A percentile compares a stretch with the other conserved stretches of the same genome.
phyloP scores from a whole-genome alignment of 164 flowering plant species.

The Buxus sempervirens region DNA sequence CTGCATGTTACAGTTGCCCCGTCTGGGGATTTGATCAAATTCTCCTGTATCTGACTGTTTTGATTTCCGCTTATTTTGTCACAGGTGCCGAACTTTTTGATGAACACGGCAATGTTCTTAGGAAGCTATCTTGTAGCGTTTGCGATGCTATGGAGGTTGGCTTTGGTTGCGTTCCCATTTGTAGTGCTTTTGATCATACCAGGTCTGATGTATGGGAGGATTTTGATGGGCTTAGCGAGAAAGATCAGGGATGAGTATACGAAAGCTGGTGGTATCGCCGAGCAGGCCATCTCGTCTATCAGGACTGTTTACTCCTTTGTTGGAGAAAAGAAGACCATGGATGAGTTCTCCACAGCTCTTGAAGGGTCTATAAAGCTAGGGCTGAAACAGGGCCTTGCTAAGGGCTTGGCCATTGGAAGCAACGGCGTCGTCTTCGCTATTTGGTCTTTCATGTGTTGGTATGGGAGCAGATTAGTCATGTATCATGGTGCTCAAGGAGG shows the following conservation, averaged over 20 bases:
- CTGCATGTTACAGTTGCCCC: not conserved
- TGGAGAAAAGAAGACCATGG: constrained; percentile 59
- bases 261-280: constrained; percentile 60
- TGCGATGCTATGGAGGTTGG: constrained; percentile 62
- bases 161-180: constrained; percentile 70
- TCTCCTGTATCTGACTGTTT: not conserved
- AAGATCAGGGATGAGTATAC: constrained; percentile 65
- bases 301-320: constrained; percentile 87
- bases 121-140: constrained; percentile 63
- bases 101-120: constrained; percentile 53
- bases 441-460: constrained; percentile 79
- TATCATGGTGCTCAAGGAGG: constrained; percentile 70
- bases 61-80: not conserved
- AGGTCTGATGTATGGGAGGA: constrained; percentile 73
- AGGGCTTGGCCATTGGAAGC: constrained; percentile 88
- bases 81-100: constrained; percentile 76
- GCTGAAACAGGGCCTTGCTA: constrained; percentile 64
- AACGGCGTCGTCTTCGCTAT: constrained; percentile 64
- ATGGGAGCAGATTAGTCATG: constrained; percentile 77
- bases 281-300: constrained; percentile 75
- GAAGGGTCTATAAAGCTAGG: constrained; percentile 68
- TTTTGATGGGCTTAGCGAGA: constrained; percentile 51
- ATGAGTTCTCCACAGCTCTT: constrained; percentile 55
- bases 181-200: constrained; percentile 62
- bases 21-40: not conserved